Base-by-base conservation (phyloP, 148 eudicot species). In the Heliamphora exappendiculata region DNA sequence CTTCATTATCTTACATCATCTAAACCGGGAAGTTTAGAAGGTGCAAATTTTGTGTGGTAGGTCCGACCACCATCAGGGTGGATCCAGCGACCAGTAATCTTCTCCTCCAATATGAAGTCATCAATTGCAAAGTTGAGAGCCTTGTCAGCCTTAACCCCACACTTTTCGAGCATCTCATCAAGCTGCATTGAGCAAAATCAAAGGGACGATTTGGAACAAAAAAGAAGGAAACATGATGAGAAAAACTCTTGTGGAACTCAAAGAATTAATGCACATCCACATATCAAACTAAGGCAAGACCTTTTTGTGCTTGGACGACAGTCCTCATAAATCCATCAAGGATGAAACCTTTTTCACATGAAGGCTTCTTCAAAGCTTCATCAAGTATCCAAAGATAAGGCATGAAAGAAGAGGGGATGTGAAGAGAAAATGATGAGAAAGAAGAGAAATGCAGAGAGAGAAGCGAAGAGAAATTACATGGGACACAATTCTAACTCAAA, bases 241-340 rank as follows among this genome's bases (percentile, higher is more conserved):
- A 10, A 60, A 59, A 60, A 3, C 5, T 37, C 1, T 3, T 37
- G 12, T 67, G 72, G 41, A 17, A 41, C 17, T 19, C 28, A 42
- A 41, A 59, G 54, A 41, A 57, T 39, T 16, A 45, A 28, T 64
- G n/a, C 19, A 60, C 7, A 58, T 67, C 57, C 16, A 69, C 31
- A 58, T 26, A 7, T 24, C 28, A 44, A 70, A 68, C 26, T 19
- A 20, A 60, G 26, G 45, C 24, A 75, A 67, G 54, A 94, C 98
- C 94, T 92, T 95, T n/a, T 73, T 95, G 82, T 24, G 98, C 98
- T 86, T 95, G 99, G 70, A 79, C 91, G 67, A 87, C 97, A n/a
- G 98, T 92, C 83, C 98, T 95, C 2, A 97, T 97, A 79, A 95
- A 95, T 42, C 97, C 97, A 84, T 95, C 97, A 81, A 95, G 98